Conservation (phyloP, 306 rosid genomes). For the Castanopsis chinensis region DNA sequence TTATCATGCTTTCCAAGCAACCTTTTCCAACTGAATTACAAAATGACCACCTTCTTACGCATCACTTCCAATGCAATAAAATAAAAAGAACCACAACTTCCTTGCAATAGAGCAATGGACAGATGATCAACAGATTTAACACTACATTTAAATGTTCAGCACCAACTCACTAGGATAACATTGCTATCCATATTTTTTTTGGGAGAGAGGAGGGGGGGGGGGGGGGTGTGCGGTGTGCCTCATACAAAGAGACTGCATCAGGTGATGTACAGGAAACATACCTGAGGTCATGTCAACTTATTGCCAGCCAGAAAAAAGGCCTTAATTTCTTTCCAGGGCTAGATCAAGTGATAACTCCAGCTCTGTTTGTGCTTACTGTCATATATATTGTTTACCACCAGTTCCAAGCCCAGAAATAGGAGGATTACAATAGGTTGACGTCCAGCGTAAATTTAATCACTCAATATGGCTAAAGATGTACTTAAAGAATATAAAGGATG, state of each 20-base stretch:
- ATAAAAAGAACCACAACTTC: not conserved
- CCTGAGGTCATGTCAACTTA: not conserved
- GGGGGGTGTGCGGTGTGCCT: not conserved
- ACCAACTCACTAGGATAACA: not conserved
- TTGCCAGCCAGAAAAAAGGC: not conserved
- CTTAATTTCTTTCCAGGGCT: not conserved
- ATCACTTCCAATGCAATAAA: not conserved
- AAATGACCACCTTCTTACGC: not conserved
- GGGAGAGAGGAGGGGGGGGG: too few species aligned
- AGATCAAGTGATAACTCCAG: not conserved
- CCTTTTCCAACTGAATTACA: not conserved
- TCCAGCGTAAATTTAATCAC: too few species aligned
- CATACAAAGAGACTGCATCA: not conserved
- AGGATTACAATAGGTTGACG: too few species aligned
- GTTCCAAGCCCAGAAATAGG: too few species aligned
- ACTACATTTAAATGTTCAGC: not conserved
- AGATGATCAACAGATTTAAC: not conserved
- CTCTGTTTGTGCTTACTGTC: too few species aligned
- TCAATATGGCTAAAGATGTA: too few species aligned
- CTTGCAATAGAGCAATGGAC: not conserved
- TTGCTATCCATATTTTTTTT: not conserved
- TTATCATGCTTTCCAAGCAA: not conserved
- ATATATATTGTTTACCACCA: too few species aligned
- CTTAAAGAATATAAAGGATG: too few species aligned
- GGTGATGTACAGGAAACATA: not conserved